Base-by-base conservation (phyloP, 345 rosid genomes). In the Sonneratia caseolaris region DNA sequence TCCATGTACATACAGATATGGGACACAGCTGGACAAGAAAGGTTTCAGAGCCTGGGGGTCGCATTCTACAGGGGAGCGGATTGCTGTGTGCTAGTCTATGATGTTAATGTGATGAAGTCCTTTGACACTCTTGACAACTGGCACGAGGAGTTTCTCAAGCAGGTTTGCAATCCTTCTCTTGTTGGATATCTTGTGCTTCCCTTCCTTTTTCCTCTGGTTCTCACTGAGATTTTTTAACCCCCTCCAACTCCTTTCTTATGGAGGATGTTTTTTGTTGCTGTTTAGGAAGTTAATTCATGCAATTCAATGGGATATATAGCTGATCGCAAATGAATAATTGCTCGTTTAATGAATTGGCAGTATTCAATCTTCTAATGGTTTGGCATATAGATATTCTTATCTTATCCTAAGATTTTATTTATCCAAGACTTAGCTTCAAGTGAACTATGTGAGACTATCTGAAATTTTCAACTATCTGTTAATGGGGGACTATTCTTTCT, bases 21-120 rank as follows among this genome's bases (percentile, higher is more conserved):
- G 98, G 98, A 94, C 82, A 94, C 98, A 6, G 97, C 98, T 53
- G 97, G 97, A 56, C 98, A 91, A 83, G 98, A 94, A 70, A 82
- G 97, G 49, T 94, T 94, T 78, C 97, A 91, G 89, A 88, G 95
- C 81, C 96, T 94, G 43, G 97, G 98, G 37, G 97, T 90, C 71
- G 98, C 98, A 5, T 94, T 94, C 80, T 94, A 94, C 71, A 86
- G 97, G 79, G 98, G 98, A 48, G 98, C 98, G 0, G 98, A 93
- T 81, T 93, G 97, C 75, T 93, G 98, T 70, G 97, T 91, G 53
- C 81, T 94, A 1, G 97, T 91, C 59, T 91, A 94, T 78, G 98
- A 94, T 79, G 97, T 94, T 16, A 94, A 94, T 76, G 96, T 90
- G 36, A 75, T 85, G 85, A 88, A 79, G 74, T 94, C 98, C 4